These are phyloP conservation scores for Cyclotella choctawhatcheeana DNA, from an alignment of 108 stramenopile genomes.

Conservation along the genomic window DNA sequence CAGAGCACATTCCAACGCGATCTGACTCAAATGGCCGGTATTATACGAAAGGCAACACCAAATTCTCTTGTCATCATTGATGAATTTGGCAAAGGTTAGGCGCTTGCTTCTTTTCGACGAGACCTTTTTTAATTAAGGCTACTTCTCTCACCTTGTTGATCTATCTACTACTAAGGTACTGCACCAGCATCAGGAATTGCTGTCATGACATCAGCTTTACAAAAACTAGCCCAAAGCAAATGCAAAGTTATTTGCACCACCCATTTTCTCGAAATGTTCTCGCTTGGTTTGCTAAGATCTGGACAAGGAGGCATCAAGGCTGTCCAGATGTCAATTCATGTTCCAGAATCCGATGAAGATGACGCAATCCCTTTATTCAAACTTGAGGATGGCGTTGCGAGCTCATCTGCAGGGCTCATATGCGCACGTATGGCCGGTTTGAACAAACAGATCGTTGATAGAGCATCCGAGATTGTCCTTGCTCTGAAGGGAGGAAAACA, in stretches of 20 bases:
- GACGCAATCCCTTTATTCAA: slow-evolving; percentile 87
- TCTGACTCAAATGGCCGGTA: slow-evolving; percentile 87
- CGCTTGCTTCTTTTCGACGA: too few species aligned
- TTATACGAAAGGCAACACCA: slow-evolving; percentile 68
- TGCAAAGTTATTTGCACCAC: slow-evolving; percentile 91
- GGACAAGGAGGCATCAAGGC: slow-evolving; percentile 76
- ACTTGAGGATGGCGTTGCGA: slow-evolving; percentile 86
- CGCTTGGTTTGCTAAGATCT: slow-evolving; percentile 76
- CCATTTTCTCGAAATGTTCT: slow-evolving; percentile 96
- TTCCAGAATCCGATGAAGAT: slow-evolving; percentile 67
- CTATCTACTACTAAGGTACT: slow-evolving; percentile 57
- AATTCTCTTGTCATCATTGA: slow-evolving; percentile 91
- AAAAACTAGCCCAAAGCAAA: slow-evolving; percentile 58
- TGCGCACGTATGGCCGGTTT: slow-evolving; percentile 93
- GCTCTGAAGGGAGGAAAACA: slow-evolving; percentile 62
- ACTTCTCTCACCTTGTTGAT: neutral
- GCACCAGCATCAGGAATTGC: slow-evolving; percentile 94
- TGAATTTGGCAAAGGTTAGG: slow-evolving; percentile 95
- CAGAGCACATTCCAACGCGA: slow-evolving; percentile 95
- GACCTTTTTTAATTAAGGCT: too few species aligned
- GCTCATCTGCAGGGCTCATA: slow-evolving; percentile 89
- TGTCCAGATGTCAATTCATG: slow-evolving; percentile 87
- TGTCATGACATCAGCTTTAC: slow-evolving; percentile 84
- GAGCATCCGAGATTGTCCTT: slow-evolving; percentile 73
- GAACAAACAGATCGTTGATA: slow-evolving; percentile 53